A percentile compares a stretch with the other conserved stretches of the same genome.
These are phyloP conservation scores for Penicillium argentinense DNA, from an alignment of 495 filamentous ascomycete genomes.

Conservation along the genomic window DNA sequence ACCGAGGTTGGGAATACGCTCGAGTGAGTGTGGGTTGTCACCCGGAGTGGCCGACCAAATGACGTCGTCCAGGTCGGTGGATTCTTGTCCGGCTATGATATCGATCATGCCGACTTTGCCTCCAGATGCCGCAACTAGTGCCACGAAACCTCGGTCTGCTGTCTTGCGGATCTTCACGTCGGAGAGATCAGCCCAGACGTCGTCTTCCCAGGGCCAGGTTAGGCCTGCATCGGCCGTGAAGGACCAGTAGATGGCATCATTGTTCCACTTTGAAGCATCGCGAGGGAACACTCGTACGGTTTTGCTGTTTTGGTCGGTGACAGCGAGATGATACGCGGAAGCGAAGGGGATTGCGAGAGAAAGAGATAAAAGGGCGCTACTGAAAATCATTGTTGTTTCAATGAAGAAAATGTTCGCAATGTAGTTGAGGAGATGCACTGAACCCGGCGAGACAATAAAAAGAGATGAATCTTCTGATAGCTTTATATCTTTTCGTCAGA, in stretches of 20 bases:
- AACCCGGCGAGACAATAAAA: background rate
- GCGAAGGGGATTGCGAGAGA: background rate
- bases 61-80: constrained; percentile 1
- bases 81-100: background rate
- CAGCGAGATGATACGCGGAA: constrained; percentile 1
- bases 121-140: constrained; percentile 2
- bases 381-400: background rate
- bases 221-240: background rate
- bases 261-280: constrained; percentile 3
- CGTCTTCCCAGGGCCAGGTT: background rate
- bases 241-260: constrained; percentile 3
- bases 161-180: constrained; percentile 12
- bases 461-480: background rate
- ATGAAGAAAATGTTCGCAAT: too few species aligned
- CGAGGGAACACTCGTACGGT: constrained; percentile 9
- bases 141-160: constrained; percentile 1
- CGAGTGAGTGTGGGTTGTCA: constrained; percentile 5
- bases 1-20: constrained; percentile 5
- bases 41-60: constrained; percentile 1
- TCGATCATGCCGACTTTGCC: constrained; percentile 10
- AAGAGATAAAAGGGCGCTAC: background rate
- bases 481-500: background rate
- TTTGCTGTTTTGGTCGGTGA: constrained; percentile 8
- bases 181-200: constrained; percentile 1
- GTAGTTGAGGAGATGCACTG: too few species aligned